phyloP scores from a whole-genome alignment of 306 rosid species.

The Senna siamea region DNA sequence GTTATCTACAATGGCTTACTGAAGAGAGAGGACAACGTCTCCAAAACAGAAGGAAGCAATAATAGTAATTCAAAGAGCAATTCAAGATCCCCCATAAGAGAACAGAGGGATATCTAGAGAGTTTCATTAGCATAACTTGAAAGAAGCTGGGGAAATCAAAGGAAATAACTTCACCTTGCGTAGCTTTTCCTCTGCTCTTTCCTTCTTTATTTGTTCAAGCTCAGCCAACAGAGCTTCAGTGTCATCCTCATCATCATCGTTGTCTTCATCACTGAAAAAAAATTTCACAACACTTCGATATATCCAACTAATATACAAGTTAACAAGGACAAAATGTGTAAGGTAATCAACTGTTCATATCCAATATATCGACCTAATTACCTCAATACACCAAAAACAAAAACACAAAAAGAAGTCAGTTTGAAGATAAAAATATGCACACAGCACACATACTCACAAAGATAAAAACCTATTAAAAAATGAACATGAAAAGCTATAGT shows the following conservation, averaged over 20 bases:
- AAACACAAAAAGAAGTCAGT: neutral
- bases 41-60: neutral
- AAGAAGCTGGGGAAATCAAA: neutral
- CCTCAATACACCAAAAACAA: neutral
- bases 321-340: neutral
- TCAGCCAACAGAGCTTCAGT: slow-evolving; percentile 92
- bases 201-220: slow-evolving; percentile 97
- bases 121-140: slow-evolving; percentile 20
- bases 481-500: neutral
- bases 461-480: neutral
- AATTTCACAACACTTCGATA: neutral
- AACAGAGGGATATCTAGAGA: slow-evolving; percentile 1
- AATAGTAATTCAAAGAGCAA: neutral
- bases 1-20: too few species aligned
- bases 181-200: slow-evolving; percentile 91
- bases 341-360: neutral
- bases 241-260: slow-evolving; percentile 73
- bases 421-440: neutral
- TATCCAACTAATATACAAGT: neutral
- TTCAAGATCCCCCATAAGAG: neutral
- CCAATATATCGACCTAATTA: neutral
- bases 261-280: slow-evolving; percentile 51
- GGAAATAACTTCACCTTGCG: slow-evolving; percentile 60
- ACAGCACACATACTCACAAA: too few species aligned
- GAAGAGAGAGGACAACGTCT: neutral